Evolutionary conservation across 2,329 filamentous ascomycete species (phyloP), one percentile per base, ranked within the genome.

Genomic region (Fusarium sp.): DNA sequence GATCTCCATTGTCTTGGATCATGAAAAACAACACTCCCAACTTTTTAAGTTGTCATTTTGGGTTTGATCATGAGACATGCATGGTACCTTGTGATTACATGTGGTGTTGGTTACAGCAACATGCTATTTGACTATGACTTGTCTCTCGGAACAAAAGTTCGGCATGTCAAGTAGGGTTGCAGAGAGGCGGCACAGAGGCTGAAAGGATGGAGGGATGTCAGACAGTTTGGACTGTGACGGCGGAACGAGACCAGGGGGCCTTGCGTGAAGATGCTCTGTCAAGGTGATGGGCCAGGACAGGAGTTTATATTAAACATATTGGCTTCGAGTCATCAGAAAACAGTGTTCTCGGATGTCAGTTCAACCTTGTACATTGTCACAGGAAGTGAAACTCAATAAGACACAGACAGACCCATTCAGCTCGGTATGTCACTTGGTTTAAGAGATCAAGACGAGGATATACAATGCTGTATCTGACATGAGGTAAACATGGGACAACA

Each of bases 361-460:
- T 28, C 20, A 12, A 11, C 20, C 18, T 22, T 39, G 26, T 26
- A 39, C 10, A 28, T 22, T 15, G 34, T 17, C 14, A 24, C 15
- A 39, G 14, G 24, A 39, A 54, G 34, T 17, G 14, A n/a, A 54
- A 28, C 24, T 15, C 12, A 51, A 20, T 6, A 34, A 13, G 51
- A 55, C 20, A 41, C 30, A 48, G 20, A 50, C 17, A 26, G 18
- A 36, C 22, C 10, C 50, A 57, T 22, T 10, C 11, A 47, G 34
- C 30, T 57, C 45, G 39, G 34, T 28, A 11, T 59, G 39, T 38
- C 41, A 14, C 48, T 36, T n/a, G 36, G 50, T 39, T 13, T 48
- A 41, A 50, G 38, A 51, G 44, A 30, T 44, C 30, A 41, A 58
- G 69, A 75, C 64, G 70, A 75, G 68, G 70, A 73, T 74, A 54